Base-by-base conservation (phyloP, 108 stramenopile species). In the Licmophora abbreviata region DNA sequence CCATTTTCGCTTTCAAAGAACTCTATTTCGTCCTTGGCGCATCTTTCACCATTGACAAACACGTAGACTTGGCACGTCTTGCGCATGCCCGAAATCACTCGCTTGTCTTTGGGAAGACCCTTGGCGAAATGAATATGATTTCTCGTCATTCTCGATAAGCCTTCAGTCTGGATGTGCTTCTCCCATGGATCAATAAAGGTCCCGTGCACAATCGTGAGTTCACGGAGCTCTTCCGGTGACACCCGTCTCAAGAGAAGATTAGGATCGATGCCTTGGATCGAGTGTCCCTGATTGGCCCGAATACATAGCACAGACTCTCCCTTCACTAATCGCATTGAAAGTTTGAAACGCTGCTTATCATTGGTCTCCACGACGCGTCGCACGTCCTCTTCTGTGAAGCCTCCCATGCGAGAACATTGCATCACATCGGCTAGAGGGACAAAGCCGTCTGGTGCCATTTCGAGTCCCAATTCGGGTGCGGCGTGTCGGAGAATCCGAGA, bases 281-380 rank as follows among this genome's bases (percentile, higher is more conserved):
- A 82, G 54, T 90, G 88, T 0, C 88, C 88, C 63, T 90, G 88
- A 59, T 85, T 85, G 31, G 88, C 88, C 31, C 88, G 78, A 46
- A 90, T 90, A 56, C 81, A 90, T 10, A 80, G 53, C 15, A 80
- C 55, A 36, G 8, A 29, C 17, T 63, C 41, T n/a, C 61, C 44
- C 22, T 38, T 36, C 21, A 41, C 41, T 11, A 63, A 60, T 41
- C 56, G 66, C 26, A 67, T 49, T 5, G 56, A 55, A 48, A 89
- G 52, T 17, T 54, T 44, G 55, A 81, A 89, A 20, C 88, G 59
- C 56, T 76, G 76, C 33, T 89, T 89, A 34, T 85, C 81, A 56
- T 65, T 78, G 26, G 54, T 64, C 30, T 70, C 49, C 30, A 89
- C 88, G 1, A 89, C 71, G 9, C 66, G 45, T 48, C 43, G 55